Evolutionary conservation across 2,329 filamentous ascomycete genomes (phyloP).

Genomic region (Penicillium palitans): DNA sequence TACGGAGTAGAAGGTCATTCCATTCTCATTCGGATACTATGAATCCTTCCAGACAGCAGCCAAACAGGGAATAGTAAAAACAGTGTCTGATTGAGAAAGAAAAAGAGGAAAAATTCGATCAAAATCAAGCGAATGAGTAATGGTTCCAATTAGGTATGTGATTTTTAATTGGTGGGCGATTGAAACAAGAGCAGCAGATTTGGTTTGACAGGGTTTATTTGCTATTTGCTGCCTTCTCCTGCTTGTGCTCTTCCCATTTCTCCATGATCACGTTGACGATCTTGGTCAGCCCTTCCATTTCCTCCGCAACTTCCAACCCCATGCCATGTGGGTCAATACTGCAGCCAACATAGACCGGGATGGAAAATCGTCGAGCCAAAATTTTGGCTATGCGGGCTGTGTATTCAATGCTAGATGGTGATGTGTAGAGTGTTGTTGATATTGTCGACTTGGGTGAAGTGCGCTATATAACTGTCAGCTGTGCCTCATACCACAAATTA

Average conservation of each 20-base stretch:
- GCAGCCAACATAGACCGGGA: conserved; percentile 86
- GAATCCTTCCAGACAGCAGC: neutral
- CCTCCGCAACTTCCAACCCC: conserved; percentile 83
- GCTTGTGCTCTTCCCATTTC: conserved; percentile 34
- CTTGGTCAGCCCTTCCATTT: conserved; percentile 81
- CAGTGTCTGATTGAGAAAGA: neutral
- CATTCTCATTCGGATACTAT: too few species aligned
- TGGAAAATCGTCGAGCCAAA: conserved; percentile 68
- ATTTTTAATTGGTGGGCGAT: neutral
- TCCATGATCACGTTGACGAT: conserved; percentile 69
- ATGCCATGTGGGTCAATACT: conserved; percentile 76
- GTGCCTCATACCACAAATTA: neutral
- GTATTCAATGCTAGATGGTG: conserved; percentile 79
- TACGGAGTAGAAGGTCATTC: neutral
- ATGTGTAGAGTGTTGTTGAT: conserved; percentile 73
- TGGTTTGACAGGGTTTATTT: neutral
- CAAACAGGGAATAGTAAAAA: too few species aligned
- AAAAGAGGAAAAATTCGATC: neutral
- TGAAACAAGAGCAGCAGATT: neutral
- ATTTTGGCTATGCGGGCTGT: conserved; percentile 81
- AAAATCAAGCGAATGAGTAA: neutral
- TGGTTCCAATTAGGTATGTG: neutral
- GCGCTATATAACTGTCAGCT: conserved; percentile 32
- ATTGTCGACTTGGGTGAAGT: conserved; percentile 56
- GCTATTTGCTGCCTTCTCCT: neutral